Base-by-base conservation (phyloP, 2,329 filamentous ascomycete genomes). In the Helminthosporium solani region DNA sequence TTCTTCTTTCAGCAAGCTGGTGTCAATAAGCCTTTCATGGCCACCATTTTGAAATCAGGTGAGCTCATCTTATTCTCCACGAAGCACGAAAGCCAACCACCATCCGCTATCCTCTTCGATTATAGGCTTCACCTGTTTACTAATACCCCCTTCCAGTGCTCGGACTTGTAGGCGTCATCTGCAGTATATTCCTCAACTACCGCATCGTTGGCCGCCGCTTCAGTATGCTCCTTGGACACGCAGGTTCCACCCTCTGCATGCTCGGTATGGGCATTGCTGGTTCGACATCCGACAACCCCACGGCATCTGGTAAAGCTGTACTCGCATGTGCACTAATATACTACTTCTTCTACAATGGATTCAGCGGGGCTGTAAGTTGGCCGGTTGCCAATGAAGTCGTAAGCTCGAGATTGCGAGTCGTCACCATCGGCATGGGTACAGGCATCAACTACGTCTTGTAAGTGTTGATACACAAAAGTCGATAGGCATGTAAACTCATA, bases 141-240 rank as follows among this genome's bases (percentile, higher is more conserved):
- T 31, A 12, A 31, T 12, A 7, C 14, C 28, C 14, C 3, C 14
- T 31, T 31, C 8, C 28, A 31, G 28, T 77, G 15, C 75, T 48
- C 15, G 45, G 75, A 2, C 71, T 78, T 33, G 37, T 76, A 14
- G 75, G 74, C 1, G 73, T 75, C 35, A 74, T 76, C 44, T 43
- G 75, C 28, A 75, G 75, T 37, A 75, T 78, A 52, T 27, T 27
- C n/a, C 33, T 43, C 2, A 37, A 27, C 28, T 43, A 51, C n/a
- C 40, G 38, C 21, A 27, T 28, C 14, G 35, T 51, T 23, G 48
- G 44, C 6, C 40, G 48, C 19, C 44, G 48, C 25, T 47, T 48
- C 30, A 41, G 25, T 20, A 42, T 51, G 40, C 27, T 51, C 12
- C 21, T 51, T 2, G 48, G 48, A 3, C 38, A 42, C 15, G 40